Conservation (phyloP, 306 rosid genomes). For the Rosa rugosa region DNA sequence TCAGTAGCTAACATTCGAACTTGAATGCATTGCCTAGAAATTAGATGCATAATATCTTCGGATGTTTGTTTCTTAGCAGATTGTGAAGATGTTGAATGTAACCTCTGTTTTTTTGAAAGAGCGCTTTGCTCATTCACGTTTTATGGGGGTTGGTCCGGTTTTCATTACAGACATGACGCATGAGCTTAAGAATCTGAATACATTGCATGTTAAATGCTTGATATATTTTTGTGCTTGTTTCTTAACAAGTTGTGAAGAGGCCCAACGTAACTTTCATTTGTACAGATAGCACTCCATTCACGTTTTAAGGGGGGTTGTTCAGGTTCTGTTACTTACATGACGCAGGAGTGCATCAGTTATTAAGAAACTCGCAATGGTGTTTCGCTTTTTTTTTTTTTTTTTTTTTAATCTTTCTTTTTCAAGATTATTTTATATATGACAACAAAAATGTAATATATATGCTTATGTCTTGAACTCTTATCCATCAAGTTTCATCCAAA, state of each 20-base stretch:
- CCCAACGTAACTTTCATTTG: neutral
- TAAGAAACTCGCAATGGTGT: too few species aligned
- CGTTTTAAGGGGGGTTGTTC: neutral
- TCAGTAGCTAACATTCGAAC: neutral
- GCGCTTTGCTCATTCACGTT: neutral
- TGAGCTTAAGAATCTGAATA: neutral
- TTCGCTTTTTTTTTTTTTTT: too few species aligned
- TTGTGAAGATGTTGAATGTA: neutral
- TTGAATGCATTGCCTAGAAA: too few species aligned
- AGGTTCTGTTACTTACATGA: neutral
- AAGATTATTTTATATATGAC: too few species aligned
- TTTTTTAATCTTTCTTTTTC: too few species aligned
- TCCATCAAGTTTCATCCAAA: neutral
- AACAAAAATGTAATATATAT: too few species aligned
- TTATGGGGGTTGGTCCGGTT: too few species aligned
- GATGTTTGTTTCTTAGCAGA: neutral
- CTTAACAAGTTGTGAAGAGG: neutral
- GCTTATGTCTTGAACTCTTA: too few species aligned
- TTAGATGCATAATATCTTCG: too few species aligned
- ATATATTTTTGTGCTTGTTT: too few species aligned
- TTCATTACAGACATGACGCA: neutral
- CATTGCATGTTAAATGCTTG: neutral
- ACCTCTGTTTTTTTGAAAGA: neutral
- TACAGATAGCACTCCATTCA: neutral
- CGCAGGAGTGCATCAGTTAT: neutral